phyloP scores from a whole-genome alignment of 805 yeast species.

The Candida nanaspora region DNA sequence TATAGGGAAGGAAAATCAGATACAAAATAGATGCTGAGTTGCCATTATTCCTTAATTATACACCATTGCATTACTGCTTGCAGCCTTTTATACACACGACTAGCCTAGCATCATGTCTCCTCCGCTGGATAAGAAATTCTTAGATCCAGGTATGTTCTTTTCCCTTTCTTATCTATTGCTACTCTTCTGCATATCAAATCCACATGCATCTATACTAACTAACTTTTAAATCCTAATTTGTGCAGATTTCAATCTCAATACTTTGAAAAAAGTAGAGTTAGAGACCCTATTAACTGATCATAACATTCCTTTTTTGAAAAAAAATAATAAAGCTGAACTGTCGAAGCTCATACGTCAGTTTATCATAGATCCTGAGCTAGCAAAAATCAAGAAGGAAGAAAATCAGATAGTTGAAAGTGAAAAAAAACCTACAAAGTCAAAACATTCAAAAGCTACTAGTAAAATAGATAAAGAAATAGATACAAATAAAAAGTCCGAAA shows the following conservation, averaged over 20 bases:
- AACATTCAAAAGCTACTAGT: background rate
- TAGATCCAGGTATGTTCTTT: conserved; percentile 2
- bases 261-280: conserved; percentile 57
- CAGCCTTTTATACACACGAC: background rate
- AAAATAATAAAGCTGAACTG: conserved; percentile 59
- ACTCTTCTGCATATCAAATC: too few species aligned
- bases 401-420: background rate
- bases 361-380: background rate
- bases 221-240: background rate
- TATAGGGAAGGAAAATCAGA: too few species aligned
- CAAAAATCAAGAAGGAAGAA: background rate
- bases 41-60: too few species aligned
- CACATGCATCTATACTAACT: background rate
- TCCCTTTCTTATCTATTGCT: too few species aligned
- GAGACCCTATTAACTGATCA: conserved; percentile 51
- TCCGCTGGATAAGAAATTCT: background rate
- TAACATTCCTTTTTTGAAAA: conserved; percentile 44
- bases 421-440: background rate
- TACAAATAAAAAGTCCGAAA: background rate
- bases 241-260: conserved; percentile 55
- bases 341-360: conserved; percentile 18
- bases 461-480: background rate
- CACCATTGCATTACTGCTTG: too few species aligned
- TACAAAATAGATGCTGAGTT: too few species aligned
- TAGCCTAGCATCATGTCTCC: too few species aligned